Evolutionary conservation across 2,329 filamentous ascomycete species (phyloP).

Genomic region (Fusarium haematococcum): DNA sequence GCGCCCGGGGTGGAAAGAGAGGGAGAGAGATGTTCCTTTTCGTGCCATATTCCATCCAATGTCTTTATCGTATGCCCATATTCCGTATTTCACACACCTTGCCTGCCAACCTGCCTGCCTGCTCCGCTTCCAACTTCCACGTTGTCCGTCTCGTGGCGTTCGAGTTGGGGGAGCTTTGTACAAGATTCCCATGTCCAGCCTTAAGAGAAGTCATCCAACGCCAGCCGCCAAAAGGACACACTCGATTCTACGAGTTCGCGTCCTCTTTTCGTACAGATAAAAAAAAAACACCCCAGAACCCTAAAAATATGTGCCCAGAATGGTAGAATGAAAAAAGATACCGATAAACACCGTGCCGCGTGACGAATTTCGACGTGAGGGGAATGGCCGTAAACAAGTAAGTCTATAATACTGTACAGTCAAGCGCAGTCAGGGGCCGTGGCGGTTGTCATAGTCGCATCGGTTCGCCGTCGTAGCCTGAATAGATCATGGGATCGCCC

Average conservation of each 20-base stretch:
- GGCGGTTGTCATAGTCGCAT: constrained; percentile 53
- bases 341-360: constrained; percentile 38
- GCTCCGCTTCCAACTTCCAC: constrained; percentile 12
- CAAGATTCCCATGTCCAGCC: constrained; percentile 10
- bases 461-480: constrained; percentile 61
- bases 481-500: constrained; percentile 70
- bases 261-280: background rate
- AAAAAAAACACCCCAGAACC: constrained; percentile 19
- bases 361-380: constrained; percentile 39
- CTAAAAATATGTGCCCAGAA: constrained; percentile 20
- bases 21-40: background rate
- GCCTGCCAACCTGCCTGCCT: background rate
- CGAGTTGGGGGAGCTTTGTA: constrained; percentile 9
- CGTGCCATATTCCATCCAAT: constrained; percentile 5
- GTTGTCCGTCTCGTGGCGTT: constrained; percentile 16
- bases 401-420: constrained; percentile 42
- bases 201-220: constrained; percentile 22
- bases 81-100: background rate
- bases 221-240: constrained; percentile 6
- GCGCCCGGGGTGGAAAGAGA: constrained; percentile 1
- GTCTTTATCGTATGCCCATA: constrained; percentile 10
- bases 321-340: constrained; percentile 11
- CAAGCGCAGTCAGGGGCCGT: constrained; percentile 19
- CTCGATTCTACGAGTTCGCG: constrained; percentile 3
- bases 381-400: constrained; percentile 42